A percentile compares a stretch with the other conserved stretches of the same genome.
Conservation (phyloP, 2,329 filamentous ascomycete species). For the Trichoderma endophyticum region DNA sequence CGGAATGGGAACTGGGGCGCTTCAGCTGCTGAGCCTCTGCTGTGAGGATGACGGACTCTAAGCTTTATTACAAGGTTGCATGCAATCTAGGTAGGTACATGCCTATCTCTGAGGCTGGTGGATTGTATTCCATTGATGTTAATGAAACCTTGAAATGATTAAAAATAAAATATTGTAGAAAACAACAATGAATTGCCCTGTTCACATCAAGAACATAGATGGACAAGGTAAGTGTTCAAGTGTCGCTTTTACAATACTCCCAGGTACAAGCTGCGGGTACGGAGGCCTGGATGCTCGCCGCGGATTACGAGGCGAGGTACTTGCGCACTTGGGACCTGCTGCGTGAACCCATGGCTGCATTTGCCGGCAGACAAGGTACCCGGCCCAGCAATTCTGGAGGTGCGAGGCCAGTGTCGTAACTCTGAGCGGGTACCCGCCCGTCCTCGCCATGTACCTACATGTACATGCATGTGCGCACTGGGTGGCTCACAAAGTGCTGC, state of each 20-base stretch:
- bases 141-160: background rate
- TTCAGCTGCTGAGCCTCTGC: conserved; percentile 5
- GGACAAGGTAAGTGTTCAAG: background rate
- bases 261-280: background rate
- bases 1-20: background rate
- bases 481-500: background rate
- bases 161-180: background rate
- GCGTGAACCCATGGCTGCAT: background rate
- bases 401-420: background rate
- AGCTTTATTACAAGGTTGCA: background rate
- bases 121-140: background rate
- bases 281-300: background rate
- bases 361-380: background rate
- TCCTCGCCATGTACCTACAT: background rate
- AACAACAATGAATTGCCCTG: background rate
- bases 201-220: background rate
- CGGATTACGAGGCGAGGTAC: conserved; percentile 1
- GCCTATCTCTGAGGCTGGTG: background rate
- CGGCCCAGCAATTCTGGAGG: background rate
- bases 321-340: background rate
- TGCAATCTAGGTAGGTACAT: background rate
- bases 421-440: background rate
- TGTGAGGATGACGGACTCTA: background rate
- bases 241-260: background rate
- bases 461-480: background rate